These are phyloP conservation scores for Coprinopsis strossmayeri DNA, from an alignment of 768 basidiomycete genomes.

Conservation along the genomic window DNA sequence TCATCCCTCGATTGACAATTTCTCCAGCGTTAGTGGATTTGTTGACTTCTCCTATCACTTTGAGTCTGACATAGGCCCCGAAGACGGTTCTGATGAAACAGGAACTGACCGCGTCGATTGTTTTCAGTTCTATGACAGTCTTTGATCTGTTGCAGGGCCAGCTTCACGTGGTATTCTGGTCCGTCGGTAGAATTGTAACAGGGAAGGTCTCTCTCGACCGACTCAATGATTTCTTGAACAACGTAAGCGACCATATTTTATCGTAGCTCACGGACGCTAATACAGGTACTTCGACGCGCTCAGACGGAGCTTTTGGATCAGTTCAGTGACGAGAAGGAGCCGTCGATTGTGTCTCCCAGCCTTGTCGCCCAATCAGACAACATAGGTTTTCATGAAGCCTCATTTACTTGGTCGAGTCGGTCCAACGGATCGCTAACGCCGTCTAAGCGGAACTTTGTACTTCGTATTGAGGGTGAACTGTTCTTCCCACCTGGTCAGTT, in stretches of 20 bases:
- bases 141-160: constrained; percentile 57
- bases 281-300: background rate
- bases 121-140: constrained; percentile 55
- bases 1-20: background rate
- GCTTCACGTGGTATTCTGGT: constrained; percentile 31
- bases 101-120: constrained; percentile 32
- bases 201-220: constrained; percentile 63
- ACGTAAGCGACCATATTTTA: too few relatives aligned
- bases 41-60: background rate
- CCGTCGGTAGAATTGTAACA: constrained; percentile 22
- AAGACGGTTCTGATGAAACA: constrained; percentile 34
- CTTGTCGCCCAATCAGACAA: constrained; percentile 14
- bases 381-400: constrained; percentile 46
- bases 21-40: constrained; percentile 7
- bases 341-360: constrained; percentile 11
- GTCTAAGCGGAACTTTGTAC: constrained; percentile 41
- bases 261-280: too few relatives aligned
- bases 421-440: constrained; percentile 27
- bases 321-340: constrained; percentile 18
- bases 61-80: background rate
- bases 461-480: constrained; percentile 46
- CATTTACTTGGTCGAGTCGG: constrained; percentile 48
- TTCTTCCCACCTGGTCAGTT: constrained; percentile 43
- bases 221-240: constrained; percentile 31
- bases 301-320: constrained; percentile 43